A percentile compares a stretch with the other conserved stretches of the same genome.
These are phyloP conservation scores for Arabidopsis suecica DNA, from an alignment of 345 rosid genomes.

Conservation along the genomic window DNA sequence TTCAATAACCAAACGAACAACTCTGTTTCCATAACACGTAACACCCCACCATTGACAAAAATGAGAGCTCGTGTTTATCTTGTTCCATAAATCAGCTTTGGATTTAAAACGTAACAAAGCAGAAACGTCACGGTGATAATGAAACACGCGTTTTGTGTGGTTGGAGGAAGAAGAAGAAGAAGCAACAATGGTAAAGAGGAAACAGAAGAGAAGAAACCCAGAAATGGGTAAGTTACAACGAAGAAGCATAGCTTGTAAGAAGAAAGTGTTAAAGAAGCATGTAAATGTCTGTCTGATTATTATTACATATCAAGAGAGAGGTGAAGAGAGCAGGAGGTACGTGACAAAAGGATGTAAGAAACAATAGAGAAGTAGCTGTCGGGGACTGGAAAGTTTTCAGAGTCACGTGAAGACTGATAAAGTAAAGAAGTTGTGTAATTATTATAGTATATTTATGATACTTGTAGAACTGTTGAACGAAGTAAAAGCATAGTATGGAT, in stretches of 20 bases:
- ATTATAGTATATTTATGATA: neutral
- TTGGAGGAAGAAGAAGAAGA: constrained; percentile 24
- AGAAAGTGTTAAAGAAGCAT: constrained; percentile 28
- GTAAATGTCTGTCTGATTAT: neutral
- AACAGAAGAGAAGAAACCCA: constrained; percentile 11
- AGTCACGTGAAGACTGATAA: constrained; percentile 68
- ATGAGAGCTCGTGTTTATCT: constrained; percentile 47
- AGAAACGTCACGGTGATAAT: constrained; percentile 61
- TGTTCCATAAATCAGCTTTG: constrained; percentile 64
- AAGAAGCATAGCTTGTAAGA: constrained; percentile 47
- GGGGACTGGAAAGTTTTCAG: constrained; percentile 57
- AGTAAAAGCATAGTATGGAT: neutral
- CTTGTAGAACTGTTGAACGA: constrained; percentile 36
- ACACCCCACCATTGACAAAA: constrained; percentile 85
- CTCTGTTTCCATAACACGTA: constrained; percentile 55
- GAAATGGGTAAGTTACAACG: constrained; percentile 38
- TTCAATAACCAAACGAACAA: constrained; percentile 66
- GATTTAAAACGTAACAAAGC: constrained; percentile 74
- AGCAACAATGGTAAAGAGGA: constrained; percentile 24
- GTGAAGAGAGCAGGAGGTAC: constrained; percentile 43
- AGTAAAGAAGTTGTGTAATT: neutral
- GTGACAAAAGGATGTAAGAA: constrained; percentile 56
- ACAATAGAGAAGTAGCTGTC: constrained; percentile 51
- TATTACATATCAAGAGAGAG: constrained; percentile 17
- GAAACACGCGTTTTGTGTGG: constrained; percentile 29